These are phyloP conservation scores for Plasmodium gaboni DNA, from an alignment of 169 alveolate genomes.

Conservation along the genomic window DNA sequence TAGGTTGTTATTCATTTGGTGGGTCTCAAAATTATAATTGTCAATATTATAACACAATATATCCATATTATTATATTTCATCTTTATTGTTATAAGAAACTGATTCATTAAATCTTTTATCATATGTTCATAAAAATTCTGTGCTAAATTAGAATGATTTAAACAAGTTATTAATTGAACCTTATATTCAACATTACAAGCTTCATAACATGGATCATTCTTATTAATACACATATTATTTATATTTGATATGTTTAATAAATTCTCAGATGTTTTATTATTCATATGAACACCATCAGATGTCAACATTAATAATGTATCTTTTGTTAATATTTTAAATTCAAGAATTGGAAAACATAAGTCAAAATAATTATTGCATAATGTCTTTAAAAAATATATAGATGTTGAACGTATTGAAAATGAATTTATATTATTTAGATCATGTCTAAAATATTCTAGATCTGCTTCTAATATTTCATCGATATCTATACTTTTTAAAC, in stretches of 20 bases:
- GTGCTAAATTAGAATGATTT: conserved; percentile 30
- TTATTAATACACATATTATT: not conserved
- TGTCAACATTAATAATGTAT: not conserved
- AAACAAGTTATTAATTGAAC: conserved; percentile 46
- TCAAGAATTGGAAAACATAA: conserved; percentile 35
- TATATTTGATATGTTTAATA: not conserved
- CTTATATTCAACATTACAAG: conserved; percentile 60
- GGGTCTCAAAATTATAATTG: conserved; percentile 2
- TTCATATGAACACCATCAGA: not conserved
- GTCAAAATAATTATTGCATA: conserved; percentile 44
- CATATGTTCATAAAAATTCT: conserved; percentile 42
- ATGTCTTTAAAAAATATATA: conserved; percentile 41
- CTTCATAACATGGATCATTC: conserved; percentile 27
- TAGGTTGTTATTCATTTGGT: not conserved
- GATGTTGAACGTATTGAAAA: conserved; percentile 53
- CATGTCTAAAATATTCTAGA: conserved; percentile 48
- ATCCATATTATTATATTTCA: conserved; percentile 34
- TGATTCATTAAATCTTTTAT: conserved; percentile 15
- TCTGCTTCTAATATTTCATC: conserved; percentile 69
- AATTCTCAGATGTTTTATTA: not conserved
- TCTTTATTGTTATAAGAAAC: conserved; percentile 14
- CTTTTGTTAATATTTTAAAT: conserved; percentile 14
- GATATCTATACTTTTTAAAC: conserved; percentile 32
- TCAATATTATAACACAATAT: conserved; percentile 4
- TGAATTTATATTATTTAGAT: conserved; percentile 37